A percentile compares a stretch with the other conserved stretches of the same genome.
phyloP scores from a whole-genome alignment of 305 asterid genomes.

The Plantago rigida region DNA sequence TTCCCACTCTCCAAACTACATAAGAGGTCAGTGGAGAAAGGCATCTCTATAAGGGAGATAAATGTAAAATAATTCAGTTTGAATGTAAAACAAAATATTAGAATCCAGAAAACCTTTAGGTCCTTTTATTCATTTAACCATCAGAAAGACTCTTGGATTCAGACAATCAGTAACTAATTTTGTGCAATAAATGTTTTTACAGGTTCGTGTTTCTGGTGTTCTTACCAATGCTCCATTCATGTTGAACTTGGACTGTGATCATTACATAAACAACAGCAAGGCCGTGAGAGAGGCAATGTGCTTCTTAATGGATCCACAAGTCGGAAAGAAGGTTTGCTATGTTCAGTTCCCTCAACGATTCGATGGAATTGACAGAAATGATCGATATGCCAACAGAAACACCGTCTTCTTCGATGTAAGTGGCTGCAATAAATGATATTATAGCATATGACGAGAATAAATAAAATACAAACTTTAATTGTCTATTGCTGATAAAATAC shows the following conservation, averaged over 20 bases:
- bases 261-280: slow-evolving; percentile 87
- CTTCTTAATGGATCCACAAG: slow-evolving; percentile 88
- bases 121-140: neutral
- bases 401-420: slow-evolving; percentile 93
- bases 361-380: slow-evolving; percentile 85
- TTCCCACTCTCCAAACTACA: neutral
- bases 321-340: slow-evolving; percentile 81
- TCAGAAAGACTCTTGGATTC: neutral
- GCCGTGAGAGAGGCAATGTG: slow-evolving; percentile 96
- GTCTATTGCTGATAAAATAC: too few species aligned
- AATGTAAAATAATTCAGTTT: too few species aligned
- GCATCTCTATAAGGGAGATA: too few species aligned
- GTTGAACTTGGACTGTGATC: slow-evolving; percentile 99
- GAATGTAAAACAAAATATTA: too few species aligned
- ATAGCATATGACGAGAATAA: neutral
- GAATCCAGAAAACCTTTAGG: too few species aligned
- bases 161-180: neutral
- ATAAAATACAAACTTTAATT: neutral
- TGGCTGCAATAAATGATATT: slow-evolving; percentile 18
- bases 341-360: slow-evolving; percentile 97
- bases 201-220: slow-evolving; percentile 93
- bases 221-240: slow-evolving; percentile 98
- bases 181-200: slow-evolving; percentile 20
- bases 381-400: slow-evolving; percentile 92
- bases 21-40: too few species aligned